These are phyloP conservation scores for Parsonsia alboflavescens DNA, from an alignment of 257 asterid species.

Conservation along the genomic window DNA sequence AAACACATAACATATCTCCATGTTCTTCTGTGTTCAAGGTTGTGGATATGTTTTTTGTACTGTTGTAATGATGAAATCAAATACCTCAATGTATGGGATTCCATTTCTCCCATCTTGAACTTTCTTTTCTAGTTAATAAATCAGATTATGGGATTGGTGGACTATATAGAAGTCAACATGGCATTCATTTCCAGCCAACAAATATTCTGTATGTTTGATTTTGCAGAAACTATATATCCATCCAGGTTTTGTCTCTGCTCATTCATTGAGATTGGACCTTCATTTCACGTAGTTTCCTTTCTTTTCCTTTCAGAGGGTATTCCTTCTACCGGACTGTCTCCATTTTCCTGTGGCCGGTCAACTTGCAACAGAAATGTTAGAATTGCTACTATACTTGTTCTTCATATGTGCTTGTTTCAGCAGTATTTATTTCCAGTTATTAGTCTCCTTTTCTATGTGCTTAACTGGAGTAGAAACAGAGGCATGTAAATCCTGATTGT, in stretches of 20 bases:
- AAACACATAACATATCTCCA: neutral
- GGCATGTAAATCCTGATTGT: neutral
- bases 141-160: neutral
- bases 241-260: neutral
- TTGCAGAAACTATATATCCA: neutral
- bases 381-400: conserved; percentile 23
- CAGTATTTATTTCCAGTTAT: neutral
- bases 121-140: neutral
- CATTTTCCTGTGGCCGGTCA: conserved; percentile 95
- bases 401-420: neutral
- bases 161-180: neutral
- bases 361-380: conserved; percentile 84
- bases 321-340: conserved; percentile 93
- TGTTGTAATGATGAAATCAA: neutral
- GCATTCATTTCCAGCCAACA: neutral
- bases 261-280: neutral
- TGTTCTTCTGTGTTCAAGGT: neutral
- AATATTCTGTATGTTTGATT: neutral
- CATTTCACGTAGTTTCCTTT: conserved; percentile 6
- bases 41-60: neutral
- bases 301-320: conserved; percentile 74
- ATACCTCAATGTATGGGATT: neutral
- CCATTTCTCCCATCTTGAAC: neutral
- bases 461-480: no score
- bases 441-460: no score